These are phyloP conservation scores for Geum urbanum DNA, from an alignment of 306 rosid genomes.

Conservation along the genomic window DNA sequence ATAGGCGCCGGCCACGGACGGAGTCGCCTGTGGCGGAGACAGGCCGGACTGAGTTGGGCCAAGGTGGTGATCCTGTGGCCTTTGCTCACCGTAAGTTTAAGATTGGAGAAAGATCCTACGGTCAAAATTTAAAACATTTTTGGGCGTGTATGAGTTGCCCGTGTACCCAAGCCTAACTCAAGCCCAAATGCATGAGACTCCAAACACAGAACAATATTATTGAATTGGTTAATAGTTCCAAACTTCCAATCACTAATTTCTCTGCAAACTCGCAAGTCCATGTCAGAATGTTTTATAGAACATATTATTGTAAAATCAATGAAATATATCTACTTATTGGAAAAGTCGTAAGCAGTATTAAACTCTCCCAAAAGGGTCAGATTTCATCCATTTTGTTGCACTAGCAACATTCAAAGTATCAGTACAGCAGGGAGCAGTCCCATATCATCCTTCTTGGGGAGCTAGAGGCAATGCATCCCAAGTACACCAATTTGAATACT, in stretches of 20 bases:
- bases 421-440: conserved; percentile 21
- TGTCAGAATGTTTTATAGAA: not conserved
- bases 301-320: conserved; percentile 13
- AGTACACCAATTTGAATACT: not conserved
- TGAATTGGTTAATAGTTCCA: not conserved
- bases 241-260: conserved; percentile 1
- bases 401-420: conserved; percentile 20
- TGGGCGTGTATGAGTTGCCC: no score
- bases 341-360: conserved; percentile 12
- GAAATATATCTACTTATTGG: conserved; percentile 5
- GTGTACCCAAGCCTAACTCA: no score
- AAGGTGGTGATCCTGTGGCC: no score
- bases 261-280: not conserved
- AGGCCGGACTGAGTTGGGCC: no score
- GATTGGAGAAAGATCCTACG: no score
- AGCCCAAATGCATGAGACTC: not conserved
- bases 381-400: conserved; percentile 23
- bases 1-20: no score
- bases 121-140: no score
- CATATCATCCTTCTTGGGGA: not conserved
- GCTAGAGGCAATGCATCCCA: conserved; percentile 2
- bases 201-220: not conserved
- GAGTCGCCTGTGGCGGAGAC: no score
- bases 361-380: conserved; percentile 14
- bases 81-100: no score